Evolutionary conservation across 192 early-diverging fungal species (phyloP), one percentile per base, ranked within the genome.

Genomic region (Coemansia sp.): DNA sequence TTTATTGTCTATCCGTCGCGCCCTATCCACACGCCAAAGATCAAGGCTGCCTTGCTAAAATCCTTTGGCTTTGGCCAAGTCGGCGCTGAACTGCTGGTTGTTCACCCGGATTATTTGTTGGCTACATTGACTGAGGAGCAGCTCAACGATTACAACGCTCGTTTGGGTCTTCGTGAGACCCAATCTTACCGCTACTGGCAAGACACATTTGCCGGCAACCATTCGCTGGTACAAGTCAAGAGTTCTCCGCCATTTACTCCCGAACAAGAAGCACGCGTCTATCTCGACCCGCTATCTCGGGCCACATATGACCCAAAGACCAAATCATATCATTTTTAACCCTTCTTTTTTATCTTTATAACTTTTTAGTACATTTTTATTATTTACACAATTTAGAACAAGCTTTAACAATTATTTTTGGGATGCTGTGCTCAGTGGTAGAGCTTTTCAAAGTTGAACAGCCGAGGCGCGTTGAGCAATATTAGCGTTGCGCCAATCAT

Each of bases 1-100:
- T 85, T 92, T 75, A 86, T 96, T 38, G 69, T 95, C 15, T 98
- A 93, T 76, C 94, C 94, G 12, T 89, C 89, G 31, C 76, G 75
- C 42, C 69, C 90, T 0, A 82, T 90, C 53, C 74, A 84, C 44
- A 86, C 86, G 9, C 80, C 82, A 68, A 84, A 80, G 39, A 77
- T 91, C 71, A 86, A 85, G 62, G 90, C 91, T 0, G 90, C 71
- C 45, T 59, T 92, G 63, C 82, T 92, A 58, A 92, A 91, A 70
- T 85, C 81, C 27, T 92, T 90, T 74, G 91, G 91, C 0, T 91
- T 91, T 72, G 91, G 90, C 10, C 90, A 92, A 66, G 90, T 87
- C 53, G 89, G 91, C 17, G 87, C 86, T 21, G 91, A 92, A 59
- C 63, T 90, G 38, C 85, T 91, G n/a, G 77, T 91, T 9, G 53